phyloP scores from a whole-genome alignment of 2,329 filamentous ascomycete genomes.

The Fusarium mangiferae region DNA sequence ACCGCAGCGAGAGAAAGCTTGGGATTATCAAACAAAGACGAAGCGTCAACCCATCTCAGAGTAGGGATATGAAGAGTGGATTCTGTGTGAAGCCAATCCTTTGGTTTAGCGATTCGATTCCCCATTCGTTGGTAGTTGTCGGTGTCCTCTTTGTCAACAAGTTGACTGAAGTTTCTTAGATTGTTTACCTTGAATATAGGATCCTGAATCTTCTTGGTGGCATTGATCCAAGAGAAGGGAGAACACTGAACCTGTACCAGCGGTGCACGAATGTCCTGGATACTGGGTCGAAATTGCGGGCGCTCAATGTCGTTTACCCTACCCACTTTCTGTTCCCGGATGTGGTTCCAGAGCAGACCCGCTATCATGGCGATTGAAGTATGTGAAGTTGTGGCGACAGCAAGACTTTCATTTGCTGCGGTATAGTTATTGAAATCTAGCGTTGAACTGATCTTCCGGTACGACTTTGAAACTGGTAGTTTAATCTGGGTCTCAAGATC shows the following conservation, averaged over 20 bases:
- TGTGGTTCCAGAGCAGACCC: background rate
- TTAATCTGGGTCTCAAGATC: background rate
- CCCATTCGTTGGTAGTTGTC: background rate
- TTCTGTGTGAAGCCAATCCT: background rate
- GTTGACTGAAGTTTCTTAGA: background rate
- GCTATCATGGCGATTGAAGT: background rate
- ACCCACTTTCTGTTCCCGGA: background rate
- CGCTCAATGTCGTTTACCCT: background rate
- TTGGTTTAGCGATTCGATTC: background rate
- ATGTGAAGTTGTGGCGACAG: background rate
- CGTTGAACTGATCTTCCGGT: background rate
- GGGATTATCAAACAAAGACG: background rate
- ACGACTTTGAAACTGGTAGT: background rate
- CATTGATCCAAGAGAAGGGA: background rate
- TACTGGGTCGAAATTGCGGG: background rate
- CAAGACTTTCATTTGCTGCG: background rate
- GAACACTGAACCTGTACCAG: background rate
- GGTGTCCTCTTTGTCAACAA: background rate
- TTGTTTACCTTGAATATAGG: background rate
- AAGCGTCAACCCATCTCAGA: background rate
- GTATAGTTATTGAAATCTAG: background rate
- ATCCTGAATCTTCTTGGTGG: background rate
- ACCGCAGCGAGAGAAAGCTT: fast-evolving
- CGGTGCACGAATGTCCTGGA: background rate
- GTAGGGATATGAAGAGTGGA: background rate